Evolutionary conservation across 2,329 filamentous ascomycete genomes (phyloP), one percentile per base, ranked within the genome.

Genomic region (Penicillium sp.): DNA sequence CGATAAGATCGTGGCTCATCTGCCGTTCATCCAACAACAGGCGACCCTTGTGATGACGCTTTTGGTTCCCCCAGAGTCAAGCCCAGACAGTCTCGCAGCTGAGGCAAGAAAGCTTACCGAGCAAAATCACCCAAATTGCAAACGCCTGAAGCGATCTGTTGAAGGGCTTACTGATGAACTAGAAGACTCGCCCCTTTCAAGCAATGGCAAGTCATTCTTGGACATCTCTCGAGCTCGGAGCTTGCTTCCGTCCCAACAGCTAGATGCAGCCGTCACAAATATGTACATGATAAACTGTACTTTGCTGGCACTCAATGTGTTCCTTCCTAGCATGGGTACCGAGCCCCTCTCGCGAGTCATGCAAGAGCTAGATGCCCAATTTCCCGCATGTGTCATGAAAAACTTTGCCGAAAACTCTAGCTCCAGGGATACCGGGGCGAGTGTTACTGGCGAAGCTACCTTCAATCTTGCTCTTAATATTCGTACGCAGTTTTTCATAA

Each of bases 401-500:
- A 57, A 59, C 1, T 61, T 76, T 11, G 58, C 58, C 10, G 56
- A 55, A 32, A 61, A 46, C 4, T 49, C 41, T 13, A 41, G 53
- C 7, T 27, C 49, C 9, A 46, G 47, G 18, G 47, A 46, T 10
- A 16, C 57, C 34, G 79, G 76, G 6, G 67, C 72, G 6, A 81
- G 77, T 58, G 58, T 53, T 2, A 58, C 82, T 7, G 56, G 11
- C 45, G 74, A 47, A 59, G 75, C 40, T 16, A 81, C 79, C 0
- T 79, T 83, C 51, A 63, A 76, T 3, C 59, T 84, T 19, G 79
- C 75, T 1, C 65, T 85, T 7, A 78, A 81, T 7, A 72, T 85
- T 19, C 77, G 82, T 2, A 84, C 81, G 2, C 83, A 85, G 57
- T 70, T 76, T 10, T 70, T 78, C n/a, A 78, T 84, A 38, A 57